phyloP scores from a whole-genome alignment of 2,329 filamentous ascomycete genomes.

The Fusarium buxicola region DNA sequence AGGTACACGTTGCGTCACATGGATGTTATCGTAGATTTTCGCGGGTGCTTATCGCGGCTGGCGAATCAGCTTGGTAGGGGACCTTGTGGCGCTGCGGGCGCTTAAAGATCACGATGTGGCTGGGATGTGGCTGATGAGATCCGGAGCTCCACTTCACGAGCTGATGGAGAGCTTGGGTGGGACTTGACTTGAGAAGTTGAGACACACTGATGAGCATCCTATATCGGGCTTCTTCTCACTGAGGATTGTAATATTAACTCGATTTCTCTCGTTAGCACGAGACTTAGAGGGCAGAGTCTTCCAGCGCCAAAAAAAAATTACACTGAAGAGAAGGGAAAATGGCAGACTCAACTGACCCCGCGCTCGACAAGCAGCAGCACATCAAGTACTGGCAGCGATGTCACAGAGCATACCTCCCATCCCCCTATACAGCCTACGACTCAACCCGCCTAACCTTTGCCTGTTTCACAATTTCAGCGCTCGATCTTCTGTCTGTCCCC shows the following conservation, averaged over 20 bases:
- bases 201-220: slow-evolving; percentile 6
- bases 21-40: slow-evolving; percentile 18
- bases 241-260: background rate
- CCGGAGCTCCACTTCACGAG: slow-evolving; percentile 3
- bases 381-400: slow-evolving; percentile 94
- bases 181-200: too few relatives aligned
- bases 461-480: slow-evolving; percentile 87
- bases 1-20: slow-evolving; percentile 37
- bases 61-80: slow-evolving; percentile 20
- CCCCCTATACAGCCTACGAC: slow-evolving; percentile 87
- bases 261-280: too few relatives aligned
- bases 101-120: slow-evolving; percentile 1
- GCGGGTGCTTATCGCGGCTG: slow-evolving; percentile 8
- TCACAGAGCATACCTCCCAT: slow-evolving; percentile 82
- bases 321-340: slow-evolving; percentile 7
- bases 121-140: slow-evolving; percentile 9
- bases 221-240: background rate
- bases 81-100: slow-evolving; percentile 25
- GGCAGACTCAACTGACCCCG: slow-evolving; percentile 39
- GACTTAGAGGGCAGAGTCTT: background rate
- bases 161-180: slow-evolving; percentile 8
- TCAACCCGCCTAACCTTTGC: slow-evolving; percentile 90
- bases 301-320: background rate
- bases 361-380: slow-evolving; percentile 74
- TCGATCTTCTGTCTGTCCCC: slow-evolving; percentile 81